phyloP scores from a whole-genome alignment of 192 early-diverging fungal species.

The Mortierella claussenii region DNA sequence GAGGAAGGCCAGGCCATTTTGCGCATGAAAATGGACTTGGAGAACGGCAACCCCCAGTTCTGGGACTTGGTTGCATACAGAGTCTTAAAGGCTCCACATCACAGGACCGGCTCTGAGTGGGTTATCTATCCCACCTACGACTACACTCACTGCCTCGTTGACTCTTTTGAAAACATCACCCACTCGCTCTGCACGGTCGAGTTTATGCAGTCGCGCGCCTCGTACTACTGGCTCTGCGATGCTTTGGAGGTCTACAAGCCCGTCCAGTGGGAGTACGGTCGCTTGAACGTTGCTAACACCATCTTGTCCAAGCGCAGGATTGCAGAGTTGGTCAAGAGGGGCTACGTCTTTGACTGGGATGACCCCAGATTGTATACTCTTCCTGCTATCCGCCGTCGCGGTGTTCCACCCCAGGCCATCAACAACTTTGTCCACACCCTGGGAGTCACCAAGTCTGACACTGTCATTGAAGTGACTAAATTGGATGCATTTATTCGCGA shows the following conservation, averaged over 20 bases:
- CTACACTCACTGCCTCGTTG: slow-evolving; percentile 98
- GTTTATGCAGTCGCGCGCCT: slow-evolving; percentile 92
- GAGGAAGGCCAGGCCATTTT: slow-evolving; percentile 89
- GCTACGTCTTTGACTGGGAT: slow-evolving; percentile 88
- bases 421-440: slow-evolving; percentile 97
- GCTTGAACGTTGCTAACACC: slow-evolving; percentile 93
- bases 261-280: slow-evolving; percentile 99
- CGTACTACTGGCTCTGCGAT: slow-evolving; percentile 99
- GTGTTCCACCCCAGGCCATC: slow-evolving; percentile 97
- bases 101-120: slow-evolving; percentile 93
- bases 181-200: slow-evolving; percentile 99
- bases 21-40: slow-evolving; percentile 99
- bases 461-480: slow-evolving; percentile 85
- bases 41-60: slow-evolving; percentile 98
- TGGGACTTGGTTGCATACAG: slow-evolving; percentile 99
- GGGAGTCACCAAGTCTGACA: slow-evolving; percentile 87
- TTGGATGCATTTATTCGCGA: slow-evolving; percentile 96
- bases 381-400: slow-evolving; percentile 93
- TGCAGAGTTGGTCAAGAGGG: slow-evolving; percentile 85
- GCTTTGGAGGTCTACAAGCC: slow-evolving; percentile 99
- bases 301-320: slow-evolving; percentile 99
- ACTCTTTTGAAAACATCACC: slow-evolving; percentile 99
- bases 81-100: slow-evolving; percentile 90
- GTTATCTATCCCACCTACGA: slow-evolving; percentile 99
- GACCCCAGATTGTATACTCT: slow-evolving; percentile 98